Base-by-base conservation (phyloP, 2,329 filamentous ascomycete species). In the Penicillium hordei region DNA sequence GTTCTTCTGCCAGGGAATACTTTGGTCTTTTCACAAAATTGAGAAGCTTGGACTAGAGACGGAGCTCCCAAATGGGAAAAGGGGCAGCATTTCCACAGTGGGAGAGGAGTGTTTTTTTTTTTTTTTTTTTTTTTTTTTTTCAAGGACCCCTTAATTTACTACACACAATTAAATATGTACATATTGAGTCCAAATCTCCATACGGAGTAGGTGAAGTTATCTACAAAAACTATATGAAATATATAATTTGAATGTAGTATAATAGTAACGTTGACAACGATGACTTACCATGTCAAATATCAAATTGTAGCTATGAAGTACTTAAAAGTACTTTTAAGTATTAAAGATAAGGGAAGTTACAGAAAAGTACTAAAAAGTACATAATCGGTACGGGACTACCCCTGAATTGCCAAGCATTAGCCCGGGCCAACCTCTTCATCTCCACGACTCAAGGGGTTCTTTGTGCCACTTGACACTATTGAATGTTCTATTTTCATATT, bases 391-490 rank as follows among this genome's bases (percentile, higher is more conserved):
- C 15, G 13, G 4, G 12, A 15, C 31, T 23, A 55, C 59, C 61
- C 61, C 60, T 60, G 57, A 60, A 55, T 57, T 27, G 43, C 45
- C 52, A 48, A 56, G 55, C 48, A 52, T 55, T 40, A 36, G 48
- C 46, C 45, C 38, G 53, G 53, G 43, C 59, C 42, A 57, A 57
- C 54, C 46, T 54, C 44, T 53, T 40, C 45, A 43, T 59, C 58
- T 63, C 52, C 55, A 60, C 59, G 56, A 63, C 60, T 63, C 61
- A 63, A 63, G 61, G 61, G 59, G 53, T 45, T 49, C 34, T 42
- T 45, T 39, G 52, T 40, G 50, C 25, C 50, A 38, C 29, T 49
- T 42, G 48, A 33, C 45, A 60, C 60, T 63, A 63, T 60, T 62
- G 61, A 61, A 57, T 40, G 29, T 60, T 60, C 58, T 58, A 58